These are phyloP conservation scores for Urtica urens DNA, from an alignment of 306 rosid genomes.

Conservation along the genomic window DNA sequence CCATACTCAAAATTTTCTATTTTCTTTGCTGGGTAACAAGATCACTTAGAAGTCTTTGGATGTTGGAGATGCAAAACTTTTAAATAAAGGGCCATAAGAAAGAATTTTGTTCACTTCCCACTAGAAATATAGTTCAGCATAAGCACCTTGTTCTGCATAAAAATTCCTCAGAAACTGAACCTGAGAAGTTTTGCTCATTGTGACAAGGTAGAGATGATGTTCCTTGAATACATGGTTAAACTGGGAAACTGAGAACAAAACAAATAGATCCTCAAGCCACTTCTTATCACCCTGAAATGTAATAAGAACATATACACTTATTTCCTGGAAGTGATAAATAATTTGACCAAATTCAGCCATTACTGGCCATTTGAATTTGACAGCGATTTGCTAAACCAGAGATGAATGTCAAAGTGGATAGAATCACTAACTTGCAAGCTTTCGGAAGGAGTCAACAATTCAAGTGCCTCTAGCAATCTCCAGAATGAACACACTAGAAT, in stretches of 20 bases:
- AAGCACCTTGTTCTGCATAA: conserved; percentile 73
- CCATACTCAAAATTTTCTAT: no score
- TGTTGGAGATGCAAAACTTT: not conserved
- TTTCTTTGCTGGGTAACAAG: no score
- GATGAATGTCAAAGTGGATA: conserved; percentile 1
- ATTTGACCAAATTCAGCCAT: conserved; percentile 4
- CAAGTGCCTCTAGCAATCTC: conserved; percentile 45
- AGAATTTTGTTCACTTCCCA: conserved; percentile 4
- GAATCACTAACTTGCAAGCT: conserved; percentile 40
- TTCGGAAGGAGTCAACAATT: conserved; percentile 36
- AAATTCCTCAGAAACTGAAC: conserved; percentile 44
- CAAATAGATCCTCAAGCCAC: conserved; percentile 62
- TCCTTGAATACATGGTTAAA: conserved; percentile 49
- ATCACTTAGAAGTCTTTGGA: no score
- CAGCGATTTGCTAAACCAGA: conserved; percentile 2
- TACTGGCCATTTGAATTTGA: conserved; percentile 6
- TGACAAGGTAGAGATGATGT: conserved; percentile 55
- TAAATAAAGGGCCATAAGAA: not conserved
- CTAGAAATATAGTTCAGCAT: conserved; percentile 10
- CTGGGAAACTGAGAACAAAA: conserved; percentile 52
- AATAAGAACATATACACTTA: conserved; percentile 4
- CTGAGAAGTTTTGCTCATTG: conserved; percentile 50
- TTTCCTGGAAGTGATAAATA: not conserved
- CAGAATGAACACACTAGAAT: conserved; percentile 61
- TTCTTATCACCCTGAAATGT: conserved; percentile 51